Percentiles rank a stretch among this genome's conserved stretches.
Conservation (phyloP, 805 yeast species). For the Nakazawaea pomicola region DNA sequence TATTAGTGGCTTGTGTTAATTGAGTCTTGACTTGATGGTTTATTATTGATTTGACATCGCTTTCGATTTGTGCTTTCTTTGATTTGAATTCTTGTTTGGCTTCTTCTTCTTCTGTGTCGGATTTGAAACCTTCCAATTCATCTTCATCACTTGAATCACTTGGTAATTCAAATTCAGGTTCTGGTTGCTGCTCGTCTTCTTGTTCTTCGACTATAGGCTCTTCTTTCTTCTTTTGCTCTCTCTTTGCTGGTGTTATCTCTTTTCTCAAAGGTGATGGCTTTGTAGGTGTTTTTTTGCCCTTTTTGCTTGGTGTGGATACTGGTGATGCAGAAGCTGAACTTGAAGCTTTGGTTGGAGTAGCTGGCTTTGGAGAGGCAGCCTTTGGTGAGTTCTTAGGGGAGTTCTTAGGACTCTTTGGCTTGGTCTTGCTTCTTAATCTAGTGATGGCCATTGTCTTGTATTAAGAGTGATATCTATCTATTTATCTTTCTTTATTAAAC, state of each 20-base stretch:
- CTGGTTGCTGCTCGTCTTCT: too few species aligned
- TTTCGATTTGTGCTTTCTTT: slow-evolving; percentile 6
- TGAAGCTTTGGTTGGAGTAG: too few species aligned
- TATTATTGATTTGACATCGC: slow-evolving; percentile 22
- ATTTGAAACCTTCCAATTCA: background rate
- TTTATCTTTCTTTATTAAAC: background rate
- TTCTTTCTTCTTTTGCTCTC: slow-evolving; percentile 10
- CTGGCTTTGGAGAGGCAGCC: background rate
- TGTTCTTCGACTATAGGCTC: too few species aligned
- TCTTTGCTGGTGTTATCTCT: background rate
- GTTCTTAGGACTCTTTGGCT: slow-evolving; percentile 11
- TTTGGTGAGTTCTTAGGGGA: slow-evolving; percentile 6
- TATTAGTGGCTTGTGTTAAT: slow-evolving; percentile 18
- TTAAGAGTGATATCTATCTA: too few species aligned
- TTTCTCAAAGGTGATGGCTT: slow-evolving; percentile 8
- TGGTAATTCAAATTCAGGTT: slow-evolving; percentile 13
- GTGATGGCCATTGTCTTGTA: slow-evolving; percentile 10
- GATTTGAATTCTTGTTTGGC: slow-evolving; percentile 7
- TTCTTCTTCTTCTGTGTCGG: background rate
- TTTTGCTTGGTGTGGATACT: slow-evolving; percentile 3
- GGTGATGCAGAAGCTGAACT: background rate
- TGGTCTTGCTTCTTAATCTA: slow-evolving; percentile 6
- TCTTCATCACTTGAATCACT: slow-evolving; percentile 10
- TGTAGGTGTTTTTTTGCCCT: background rate
- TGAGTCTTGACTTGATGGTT: slow-evolving; percentile 12